These are phyloP conservation scores for Suillus plorans DNA, from an alignment of 768 basidiomycete species.

Conservation along the genomic window DNA sequence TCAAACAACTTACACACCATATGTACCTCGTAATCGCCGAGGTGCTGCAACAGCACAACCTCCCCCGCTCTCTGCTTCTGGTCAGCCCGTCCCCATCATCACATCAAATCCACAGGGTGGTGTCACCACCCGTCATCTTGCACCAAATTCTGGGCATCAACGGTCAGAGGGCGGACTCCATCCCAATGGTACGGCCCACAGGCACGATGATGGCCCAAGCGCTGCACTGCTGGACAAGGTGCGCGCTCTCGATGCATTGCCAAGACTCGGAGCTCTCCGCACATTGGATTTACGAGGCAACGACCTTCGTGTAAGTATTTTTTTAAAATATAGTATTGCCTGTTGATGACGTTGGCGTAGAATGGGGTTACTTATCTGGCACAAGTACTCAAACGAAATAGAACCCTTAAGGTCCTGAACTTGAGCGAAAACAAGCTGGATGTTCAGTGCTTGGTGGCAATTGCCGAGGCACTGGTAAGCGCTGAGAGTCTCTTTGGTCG, in stretches of 20 bases:
- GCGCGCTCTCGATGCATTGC: slow-evolving; percentile 83
- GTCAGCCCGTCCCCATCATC: slow-evolving; percentile 66
- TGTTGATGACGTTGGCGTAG: slow-evolving; percentile 26
- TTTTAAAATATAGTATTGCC: not conserved
- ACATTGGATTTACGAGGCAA: slow-evolving; percentile 93
- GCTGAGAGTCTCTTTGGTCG: not conserved
- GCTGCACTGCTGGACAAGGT: slow-evolving; percentile 85
- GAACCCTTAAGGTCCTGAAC: slow-evolving; percentile 92
- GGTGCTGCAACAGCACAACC: slow-evolving; percentile 30
- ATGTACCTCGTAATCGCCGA: slow-evolving; percentile 67
- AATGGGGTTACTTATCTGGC: slow-evolving; percentile 86
- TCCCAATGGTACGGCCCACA: slow-evolving; percentile 3
- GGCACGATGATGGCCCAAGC: slow-evolving; percentile 51
- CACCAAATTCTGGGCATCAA: slow-evolving; percentile 11
- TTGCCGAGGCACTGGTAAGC: slow-evolving; percentile 88
- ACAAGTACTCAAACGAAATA: slow-evolving; percentile 94
- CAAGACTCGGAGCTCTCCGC: slow-evolving; percentile 79
- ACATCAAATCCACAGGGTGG: slow-evolving; percentile 60
- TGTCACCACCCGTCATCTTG: slow-evolving; percentile 45
- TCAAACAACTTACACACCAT: slow-evolving; percentile 82
- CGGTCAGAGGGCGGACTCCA: not conserved
- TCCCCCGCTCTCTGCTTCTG: slow-evolving; percentile 36
- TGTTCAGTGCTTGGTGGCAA: slow-evolving; percentile 66
- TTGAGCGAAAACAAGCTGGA: slow-evolving; percentile 94
- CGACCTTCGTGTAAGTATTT: slow-evolving; percentile 74